These are phyloP conservation scores for Trichophyton schoenleinii DNA, from an alignment of 2,329 filamentous ascomycete species.

Conservation along the genomic window DNA sequence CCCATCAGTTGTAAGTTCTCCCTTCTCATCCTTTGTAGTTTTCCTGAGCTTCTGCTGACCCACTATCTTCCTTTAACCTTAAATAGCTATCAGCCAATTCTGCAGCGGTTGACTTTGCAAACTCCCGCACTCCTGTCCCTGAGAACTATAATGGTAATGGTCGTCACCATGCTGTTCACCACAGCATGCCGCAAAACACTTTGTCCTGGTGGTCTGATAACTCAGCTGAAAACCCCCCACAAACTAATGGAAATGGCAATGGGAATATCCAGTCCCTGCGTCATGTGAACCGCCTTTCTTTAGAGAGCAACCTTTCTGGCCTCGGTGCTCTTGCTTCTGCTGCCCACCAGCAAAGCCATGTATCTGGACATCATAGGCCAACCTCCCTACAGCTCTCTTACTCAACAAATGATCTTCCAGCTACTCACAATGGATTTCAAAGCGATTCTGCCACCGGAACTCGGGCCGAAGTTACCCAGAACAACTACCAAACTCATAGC, in stretches of 20 bases:
- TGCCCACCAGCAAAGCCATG: slow-evolving; percentile 17
- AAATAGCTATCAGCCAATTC: slow-evolving; percentile 64
- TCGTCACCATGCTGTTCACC: slow-evolving; percentile 54
- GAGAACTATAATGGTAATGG: slow-evolving; percentile 54
- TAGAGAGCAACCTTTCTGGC: slow-evolving; percentile 24
- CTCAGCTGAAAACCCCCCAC: slow-evolving; percentile 18
- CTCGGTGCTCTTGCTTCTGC: slow-evolving; percentile 1
- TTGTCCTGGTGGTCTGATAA: slow-evolving; percentile 31
- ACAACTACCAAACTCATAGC: slow-evolving; percentile 59
- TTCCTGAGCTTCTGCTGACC: background rate
- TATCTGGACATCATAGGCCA: slow-evolving; percentile 35
- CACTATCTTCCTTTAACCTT: background rate
- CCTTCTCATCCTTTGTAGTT: background rate
- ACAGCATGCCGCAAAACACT: slow-evolving; percentile 46
- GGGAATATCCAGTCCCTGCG: slow-evolving; percentile 14
- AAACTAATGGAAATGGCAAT: slow-evolving; percentile 16
- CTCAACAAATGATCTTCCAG: slow-evolving; percentile 80
- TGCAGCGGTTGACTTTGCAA: slow-evolving; percentile 66
- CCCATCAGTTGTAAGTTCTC: slow-evolving; percentile 41
- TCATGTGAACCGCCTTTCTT: slow-evolving; percentile 33
- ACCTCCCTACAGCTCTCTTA: slow-evolving; percentile 62
- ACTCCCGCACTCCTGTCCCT: slow-evolving; percentile 53
- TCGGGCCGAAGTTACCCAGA: slow-evolving; percentile 46
- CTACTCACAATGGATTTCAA: slow-evolving; percentile 54
- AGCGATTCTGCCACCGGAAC: slow-evolving; percentile 42